Percentiles rank a stretch among this genome's conserved stretches.
phyloP scores from a whole-genome alignment of 768 basidiomycete species.

The Leccinellum albellum region DNA sequence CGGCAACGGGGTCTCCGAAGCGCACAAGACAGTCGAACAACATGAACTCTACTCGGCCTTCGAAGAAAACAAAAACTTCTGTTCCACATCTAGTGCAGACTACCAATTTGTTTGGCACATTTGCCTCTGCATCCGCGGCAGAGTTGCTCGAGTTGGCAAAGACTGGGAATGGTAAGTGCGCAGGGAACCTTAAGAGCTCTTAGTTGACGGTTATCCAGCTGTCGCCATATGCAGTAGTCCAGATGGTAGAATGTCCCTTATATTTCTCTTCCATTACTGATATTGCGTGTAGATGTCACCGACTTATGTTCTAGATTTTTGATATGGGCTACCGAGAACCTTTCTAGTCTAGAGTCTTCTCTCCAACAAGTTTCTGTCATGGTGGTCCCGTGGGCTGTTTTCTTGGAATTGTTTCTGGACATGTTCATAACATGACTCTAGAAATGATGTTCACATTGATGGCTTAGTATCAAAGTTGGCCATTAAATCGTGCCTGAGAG shows the following conservation, averaged over 20 bases:
- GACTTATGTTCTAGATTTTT: slow-evolving; percentile 19
- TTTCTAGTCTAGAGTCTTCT: not conserved
- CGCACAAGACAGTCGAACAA: slow-evolving; percentile 8
- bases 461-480: slow-evolving; percentile 13
- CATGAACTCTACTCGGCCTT: not conserved
- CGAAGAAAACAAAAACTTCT: slow-evolving; percentile 11
- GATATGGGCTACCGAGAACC: slow-evolving; percentile 11
- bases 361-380: slow-evolving; percentile 13
- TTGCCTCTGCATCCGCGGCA: slow-evolving; percentile 6
- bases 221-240: slow-evolving; percentile 16
- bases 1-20: slow-evolving; percentile 8
- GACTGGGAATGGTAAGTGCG: slow-evolving; percentile 20
- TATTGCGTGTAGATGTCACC: slow-evolving; percentile 12
- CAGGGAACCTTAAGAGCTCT: not conserved
- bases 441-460: slow-evolving; percentile 13
- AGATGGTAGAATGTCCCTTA: slow-evolving; percentile 13
- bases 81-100: not conserved
- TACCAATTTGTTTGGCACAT: not conserved
- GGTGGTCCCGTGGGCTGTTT: slow-evolving; percentile 17
- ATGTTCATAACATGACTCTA: slow-evolving; percentile 5
- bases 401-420: not conserved
- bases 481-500: slow-evolving; percentile 14
- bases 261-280: not conserved
- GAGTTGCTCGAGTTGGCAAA: slow-evolving; percentile 18
- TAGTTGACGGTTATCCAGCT: slow-evolving; percentile 11